These are phyloP conservation scores for Mallotus japonicus DNA, from an alignment of 441 rosid genomes.

Conservation along the genomic window DNA sequence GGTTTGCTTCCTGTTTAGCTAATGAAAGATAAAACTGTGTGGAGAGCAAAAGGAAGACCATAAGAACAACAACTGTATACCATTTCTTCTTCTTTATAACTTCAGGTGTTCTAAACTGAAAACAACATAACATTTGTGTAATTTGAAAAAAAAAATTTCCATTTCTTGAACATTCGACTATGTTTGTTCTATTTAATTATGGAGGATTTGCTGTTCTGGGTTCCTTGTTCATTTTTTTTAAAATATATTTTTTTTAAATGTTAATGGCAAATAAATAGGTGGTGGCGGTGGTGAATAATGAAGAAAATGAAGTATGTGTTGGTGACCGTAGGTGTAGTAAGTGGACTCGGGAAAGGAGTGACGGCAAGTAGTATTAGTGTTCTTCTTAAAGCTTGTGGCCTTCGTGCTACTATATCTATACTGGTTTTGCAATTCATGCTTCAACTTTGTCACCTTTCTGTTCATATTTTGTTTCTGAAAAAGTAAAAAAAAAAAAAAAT, in stretches of 20 bases:
- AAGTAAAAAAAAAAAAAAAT: neutral
- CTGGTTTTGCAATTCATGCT: neutral
- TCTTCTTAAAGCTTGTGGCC: conserved; percentile 76
- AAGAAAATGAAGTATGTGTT: conserved; percentile 83
- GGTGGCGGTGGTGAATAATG: neutral
- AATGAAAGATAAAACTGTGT: conserved; percentile 1
- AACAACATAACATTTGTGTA: neutral
- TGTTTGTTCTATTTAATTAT: neutral
- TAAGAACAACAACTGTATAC: neutral
- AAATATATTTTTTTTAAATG: too few relatives aligned
- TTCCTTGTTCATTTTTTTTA: neutral
- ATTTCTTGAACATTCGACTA: neutral
- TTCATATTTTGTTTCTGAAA: too few relatives aligned
- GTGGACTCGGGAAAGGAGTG: conserved; percentile 91
- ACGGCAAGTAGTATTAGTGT: conserved; percentile 89
- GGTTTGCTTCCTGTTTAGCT: neutral
- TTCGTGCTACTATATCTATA: conserved; percentile 33
- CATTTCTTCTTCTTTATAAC: neutral
- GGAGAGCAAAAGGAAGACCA: neutral
- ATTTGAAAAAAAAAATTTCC: neutral
- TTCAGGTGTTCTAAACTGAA: conserved; percentile 24
- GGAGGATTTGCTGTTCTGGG: neutral
- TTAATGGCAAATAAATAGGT: too few relatives aligned
- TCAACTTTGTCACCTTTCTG: neutral
- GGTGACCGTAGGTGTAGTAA: conserved; percentile 92